Evolutionary conservation across 352 stramenopile species (phyloP).

Genomic region (Thalassiosira mediterranea): DNA sequence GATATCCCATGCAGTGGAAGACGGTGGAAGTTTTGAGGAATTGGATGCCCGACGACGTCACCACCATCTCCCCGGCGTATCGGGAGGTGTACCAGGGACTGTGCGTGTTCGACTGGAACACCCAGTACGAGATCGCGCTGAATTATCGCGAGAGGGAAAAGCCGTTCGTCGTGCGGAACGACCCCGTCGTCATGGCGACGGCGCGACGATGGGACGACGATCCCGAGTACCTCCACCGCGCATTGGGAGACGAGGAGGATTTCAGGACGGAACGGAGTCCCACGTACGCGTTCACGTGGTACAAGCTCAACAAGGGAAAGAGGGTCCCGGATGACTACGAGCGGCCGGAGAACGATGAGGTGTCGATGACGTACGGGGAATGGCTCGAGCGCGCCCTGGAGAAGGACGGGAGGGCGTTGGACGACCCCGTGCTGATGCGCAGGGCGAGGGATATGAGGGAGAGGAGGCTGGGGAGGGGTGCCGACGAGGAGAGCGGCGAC

Average conservation of each 20-base stretch:
- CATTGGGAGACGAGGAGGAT: conserved; percentile 49
- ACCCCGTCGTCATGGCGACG: conserved; percentile 87
- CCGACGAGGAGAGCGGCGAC: not conserved
- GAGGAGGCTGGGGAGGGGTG: conserved; percentile 16
- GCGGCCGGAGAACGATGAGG: conserved; percentile 74
- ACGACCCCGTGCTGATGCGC: conserved; percentile 26
- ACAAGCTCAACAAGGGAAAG: conserved; percentile 57
- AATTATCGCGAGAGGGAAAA: conserved; percentile 89
- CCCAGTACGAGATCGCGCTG: conserved; percentile 61
- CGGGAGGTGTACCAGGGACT: conserved; percentile 72
- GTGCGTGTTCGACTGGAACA: conserved; percentile 77
- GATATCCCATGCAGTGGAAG: conserved; percentile 74
- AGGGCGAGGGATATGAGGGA: conserved; percentile 37
- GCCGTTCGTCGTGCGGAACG: conserved; percentile 92
- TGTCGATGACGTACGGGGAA: conserved; percentile 79
- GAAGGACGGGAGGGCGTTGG: conserved; percentile 30
- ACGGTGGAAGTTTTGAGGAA: conserved; percentile 65
- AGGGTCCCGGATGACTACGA: conserved; percentile 7
- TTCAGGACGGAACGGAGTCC: conserved; percentile 80
- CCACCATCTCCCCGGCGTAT: conserved; percentile 26
- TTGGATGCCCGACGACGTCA: conserved; percentile 75
- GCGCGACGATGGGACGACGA: conserved; percentile 87
- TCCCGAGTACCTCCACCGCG: conserved; percentile 74
- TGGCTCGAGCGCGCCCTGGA: conserved; percentile 74
- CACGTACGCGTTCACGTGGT: conserved; percentile 95